Base-by-base conservation (phyloP, 129 eudicot species). In the Mikania micrantha region DNA sequence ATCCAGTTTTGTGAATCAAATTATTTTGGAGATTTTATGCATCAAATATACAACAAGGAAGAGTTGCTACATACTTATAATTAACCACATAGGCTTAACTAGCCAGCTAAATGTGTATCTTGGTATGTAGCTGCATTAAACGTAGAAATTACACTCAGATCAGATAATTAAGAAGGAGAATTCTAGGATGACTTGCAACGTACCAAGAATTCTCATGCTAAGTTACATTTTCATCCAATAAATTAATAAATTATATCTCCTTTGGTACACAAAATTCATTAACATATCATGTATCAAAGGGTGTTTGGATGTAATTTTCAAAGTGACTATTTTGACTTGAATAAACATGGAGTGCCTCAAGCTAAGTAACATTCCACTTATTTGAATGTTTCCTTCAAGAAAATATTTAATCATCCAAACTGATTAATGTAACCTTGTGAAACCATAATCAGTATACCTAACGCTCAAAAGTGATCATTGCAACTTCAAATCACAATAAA, bases 21-120 rank as follows among this genome's bases (percentile, higher is more conserved):
- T 1, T n/a, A 29, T 13, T 10, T 57, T 4, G 22, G 11, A 57
- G 10, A 15, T 29, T 28, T 5, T 34, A 34, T 17, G 66, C n/a
- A 7, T 60, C 7, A 39, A 10, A 63, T 20, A 39, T 39, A 21
- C 35, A 11, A 2, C 11, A 19, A 50, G 60, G 31, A 69, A 53
- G 72, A 66, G 48, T 31, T 19, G 4, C 13, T 8, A 78, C 99
- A 62, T 87, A 94, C 99, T 94, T 87, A 94, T 81, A 60, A 94
- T 66, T 64, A 81, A 67, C 99, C 99, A 94, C 99, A 94, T 90
- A 28, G 99, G 97, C 75, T 77, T 73, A 27, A 94, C 99, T 69
- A 94, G 83, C 99, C 99, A 94, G 81, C 99, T 94, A 71, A 94
- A 94, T 7, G 97, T 94, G 77, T 94, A 94, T 80, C 95, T 90